Evolutionary conservation across 345 rosid genomes (phyloP).

Genomic region (Raphanus sativus): DNA sequence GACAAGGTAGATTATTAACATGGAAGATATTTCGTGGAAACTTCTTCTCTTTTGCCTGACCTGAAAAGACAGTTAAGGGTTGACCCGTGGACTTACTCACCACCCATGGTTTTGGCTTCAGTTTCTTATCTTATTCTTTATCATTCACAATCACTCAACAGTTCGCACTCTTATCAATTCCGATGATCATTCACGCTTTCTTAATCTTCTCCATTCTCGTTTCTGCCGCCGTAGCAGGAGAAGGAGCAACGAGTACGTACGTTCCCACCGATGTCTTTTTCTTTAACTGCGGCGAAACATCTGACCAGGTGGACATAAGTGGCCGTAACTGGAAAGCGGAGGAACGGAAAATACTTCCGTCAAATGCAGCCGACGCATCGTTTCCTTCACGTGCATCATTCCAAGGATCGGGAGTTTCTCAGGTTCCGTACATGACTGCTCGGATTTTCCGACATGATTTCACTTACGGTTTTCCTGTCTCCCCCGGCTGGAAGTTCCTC

Average conservation of each 20-base stretch:
- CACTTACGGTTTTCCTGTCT: slow-evolving; percentile 22
- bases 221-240: background rate
- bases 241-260: background rate
- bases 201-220: background rate
- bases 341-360: fast-evolving
- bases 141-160: background rate
- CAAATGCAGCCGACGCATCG: background rate
- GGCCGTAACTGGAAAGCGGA: slow-evolving; percentile 5
- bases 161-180: background rate
- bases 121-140: background rate
- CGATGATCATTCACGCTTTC: background rate
- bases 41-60: slow-evolving; percentile 2
- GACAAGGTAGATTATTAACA: background rate
- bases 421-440: slow-evolving; percentile 27
- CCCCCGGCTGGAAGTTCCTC: slow-evolving; percentile 34
- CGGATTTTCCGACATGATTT: slow-evolving; percentile 29
- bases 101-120: background rate
- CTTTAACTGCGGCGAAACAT: slow-evolving; percentile 19
- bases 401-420: background rate
- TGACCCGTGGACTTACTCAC: slow-evolving; percentile 8
- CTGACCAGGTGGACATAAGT: background rate
- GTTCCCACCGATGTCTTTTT: slow-evolving; percentile 8
- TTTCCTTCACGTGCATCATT: background rate
- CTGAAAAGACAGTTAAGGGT: slow-evolving; percentile 22
- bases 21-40: background rate